These are phyloP conservation scores for Populus alba DNA, from an alignment of 345 rosid genomes.

Conservation along the genomic window DNA sequence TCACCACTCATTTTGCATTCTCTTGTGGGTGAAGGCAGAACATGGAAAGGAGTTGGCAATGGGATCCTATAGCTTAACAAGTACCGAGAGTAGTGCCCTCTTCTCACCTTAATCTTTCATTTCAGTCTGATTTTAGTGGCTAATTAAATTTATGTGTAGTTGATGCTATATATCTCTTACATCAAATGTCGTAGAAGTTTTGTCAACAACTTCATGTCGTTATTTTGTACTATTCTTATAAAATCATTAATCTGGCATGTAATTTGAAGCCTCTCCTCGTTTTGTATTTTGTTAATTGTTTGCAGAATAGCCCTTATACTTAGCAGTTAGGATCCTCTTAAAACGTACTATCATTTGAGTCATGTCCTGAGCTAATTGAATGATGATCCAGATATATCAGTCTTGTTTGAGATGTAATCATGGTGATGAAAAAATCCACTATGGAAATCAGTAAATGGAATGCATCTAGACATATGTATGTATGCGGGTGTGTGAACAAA, in stretches of 20 bases:
- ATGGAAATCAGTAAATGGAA: neutral
- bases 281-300: neutral
- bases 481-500: neutral
- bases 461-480: neutral
- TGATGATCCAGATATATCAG: neutral
- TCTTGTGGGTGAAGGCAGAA: constrained; percentile 79
- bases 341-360: neutral
- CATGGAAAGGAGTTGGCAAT: constrained; percentile 39
- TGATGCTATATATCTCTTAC: neutral
- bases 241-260: neutral
- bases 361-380: neutral
- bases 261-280: neutral
- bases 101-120: constrained; percentile 14
- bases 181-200: neutral
- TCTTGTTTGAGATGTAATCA: neutral
- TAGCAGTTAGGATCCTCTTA: neutral
- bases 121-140: neutral
- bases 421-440: neutral
- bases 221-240: neutral
- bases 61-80: constrained; percentile 19
- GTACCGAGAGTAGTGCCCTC: constrained; percentile 44
- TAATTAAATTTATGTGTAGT: neutral
- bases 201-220: neutral
- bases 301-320: neutral
- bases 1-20: constrained; percentile 27